phyloP scores from a whole-genome alignment of 2,329 filamentous ascomycete species.

The Diatrype stigma region DNA sequence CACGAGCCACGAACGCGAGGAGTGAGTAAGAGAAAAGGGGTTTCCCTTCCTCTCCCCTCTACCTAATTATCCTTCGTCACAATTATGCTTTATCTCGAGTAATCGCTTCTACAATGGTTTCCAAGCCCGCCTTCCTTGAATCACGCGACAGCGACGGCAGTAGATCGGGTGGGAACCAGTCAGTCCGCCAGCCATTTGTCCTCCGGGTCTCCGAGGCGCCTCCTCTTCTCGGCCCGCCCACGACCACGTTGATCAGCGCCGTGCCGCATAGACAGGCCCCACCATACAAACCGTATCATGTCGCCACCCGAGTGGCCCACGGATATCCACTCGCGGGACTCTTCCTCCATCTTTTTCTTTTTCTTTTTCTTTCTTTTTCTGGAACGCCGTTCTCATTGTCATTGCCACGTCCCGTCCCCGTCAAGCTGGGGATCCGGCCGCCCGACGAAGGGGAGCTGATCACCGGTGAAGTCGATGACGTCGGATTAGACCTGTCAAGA shows the following conservation, averaged over 20 bases:
- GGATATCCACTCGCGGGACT: conserved; percentile 45
- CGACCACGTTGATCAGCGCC: conserved; percentile 43
- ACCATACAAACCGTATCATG: too few species aligned
- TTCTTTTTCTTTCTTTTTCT: not conserved
- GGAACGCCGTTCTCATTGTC: too few species aligned
- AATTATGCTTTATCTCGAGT: too few species aligned
- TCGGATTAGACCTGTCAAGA: conserved; percentile 47
- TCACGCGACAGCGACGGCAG: conserved; percentile 27
- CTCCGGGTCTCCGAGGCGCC: conserved; percentile 31
- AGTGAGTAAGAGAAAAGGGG: not conserved
- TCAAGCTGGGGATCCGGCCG: conserved; percentile 30
- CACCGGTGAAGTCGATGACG: conserved; percentile 43
- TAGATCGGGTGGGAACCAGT: conserved; percentile 39
- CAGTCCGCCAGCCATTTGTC: conserved; percentile 26
- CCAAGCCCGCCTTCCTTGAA: conserved; percentile 33
- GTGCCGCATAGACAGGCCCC: conserved; percentile 48
- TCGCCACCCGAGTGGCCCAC: conserved; percentile 49
- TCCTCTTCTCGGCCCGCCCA: too few species aligned
- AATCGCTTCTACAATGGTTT: conserved; percentile 25
- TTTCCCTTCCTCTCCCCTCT: too few species aligned
- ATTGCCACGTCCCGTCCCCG: conserved; percentile 10
- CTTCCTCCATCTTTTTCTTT: conserved; percentile 2
- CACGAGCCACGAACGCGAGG: too few species aligned
- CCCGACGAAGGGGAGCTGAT: conserved; percentile 48
- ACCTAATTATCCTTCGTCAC: too few species aligned